Conservation (phyloP, 805 yeast species). For the Metschnikowia lochheadii region DNA sequence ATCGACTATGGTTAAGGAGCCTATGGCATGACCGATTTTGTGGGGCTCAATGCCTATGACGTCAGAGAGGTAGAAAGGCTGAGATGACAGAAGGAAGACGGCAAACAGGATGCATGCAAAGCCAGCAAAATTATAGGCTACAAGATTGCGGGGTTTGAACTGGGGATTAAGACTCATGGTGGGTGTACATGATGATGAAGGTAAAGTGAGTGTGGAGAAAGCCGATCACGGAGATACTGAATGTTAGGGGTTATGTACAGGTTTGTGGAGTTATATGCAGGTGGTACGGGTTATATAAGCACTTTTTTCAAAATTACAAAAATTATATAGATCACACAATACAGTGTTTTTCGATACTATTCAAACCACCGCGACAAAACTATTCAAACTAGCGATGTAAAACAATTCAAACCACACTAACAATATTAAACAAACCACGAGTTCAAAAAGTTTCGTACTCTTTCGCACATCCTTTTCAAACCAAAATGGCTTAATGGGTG, state of each 20-base stretch:
- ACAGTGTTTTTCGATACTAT: too few species aligned
- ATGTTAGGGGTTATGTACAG: neutral
- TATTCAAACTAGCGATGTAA: too few species aligned
- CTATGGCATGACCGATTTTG: slow-evolving; percentile 33
- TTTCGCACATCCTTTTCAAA: too few species aligned
- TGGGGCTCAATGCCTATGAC: slow-evolving; percentile 24
- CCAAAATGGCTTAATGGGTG: too few species aligned
- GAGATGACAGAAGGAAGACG: slow-evolving; percentile 38
- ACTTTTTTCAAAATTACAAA: too few species aligned
- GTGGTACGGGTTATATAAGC: too few species aligned
- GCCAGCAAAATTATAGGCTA: slow-evolving; percentile 34
- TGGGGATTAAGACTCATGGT: slow-evolving; percentile 11
- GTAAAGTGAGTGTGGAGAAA: neutral
- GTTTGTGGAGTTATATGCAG: too few species aligned
- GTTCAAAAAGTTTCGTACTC: too few species aligned
- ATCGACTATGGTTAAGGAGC: slow-evolving; percentile 47
- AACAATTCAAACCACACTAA: too few species aligned
- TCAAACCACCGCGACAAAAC: too few species aligned
- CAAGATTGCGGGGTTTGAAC: slow-evolving; percentile 26
- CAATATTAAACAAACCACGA: too few species aligned
- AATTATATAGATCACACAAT: too few species aligned
- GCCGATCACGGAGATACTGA: slow-evolving; percentile 4
- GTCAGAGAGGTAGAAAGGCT: slow-evolving; percentile 36
- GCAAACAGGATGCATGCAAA: slow-evolving; percentile 37
- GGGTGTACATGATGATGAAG: neutral